These are phyloP conservation scores for Aspergillus sparsus DNA, from an alignment of 495 filamentous ascomycete species.

Conservation along the genomic window DNA sequence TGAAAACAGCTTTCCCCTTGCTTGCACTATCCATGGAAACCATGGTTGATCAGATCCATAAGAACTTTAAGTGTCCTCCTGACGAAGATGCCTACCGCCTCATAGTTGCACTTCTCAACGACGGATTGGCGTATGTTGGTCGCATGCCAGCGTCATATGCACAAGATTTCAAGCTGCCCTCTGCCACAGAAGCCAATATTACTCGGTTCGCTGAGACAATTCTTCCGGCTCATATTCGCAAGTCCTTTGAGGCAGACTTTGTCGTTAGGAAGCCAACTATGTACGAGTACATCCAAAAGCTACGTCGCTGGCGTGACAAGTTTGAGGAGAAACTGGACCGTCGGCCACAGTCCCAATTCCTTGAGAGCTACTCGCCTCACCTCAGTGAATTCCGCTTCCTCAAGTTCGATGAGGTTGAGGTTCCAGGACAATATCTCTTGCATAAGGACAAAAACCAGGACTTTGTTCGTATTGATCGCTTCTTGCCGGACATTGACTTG, in stretches of 20 bases:
- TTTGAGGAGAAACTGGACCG: constrained; percentile 98
- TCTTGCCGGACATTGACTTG: constrained; percentile 90
- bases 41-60: constrained; percentile 97
- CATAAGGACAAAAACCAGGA: constrained; percentile 99
- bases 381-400: constrained; percentile 95
- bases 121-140: constrained; percentile 84
- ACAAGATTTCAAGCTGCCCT: constrained; percentile 85
- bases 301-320: constrained; percentile 93
- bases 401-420: constrained; percentile 97
- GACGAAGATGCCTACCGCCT: constrained; percentile 97
- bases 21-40: constrained; percentile 98
- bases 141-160: constrained; percentile 83
- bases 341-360: constrained; percentile 63
- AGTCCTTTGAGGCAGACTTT: constrained; percentile 94
- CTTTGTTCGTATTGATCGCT: constrained; percentile 94
- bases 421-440: constrained; percentile 94
- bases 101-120: constrained; percentile 96
- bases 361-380: constrained; percentile 83
- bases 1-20: constrained; percentile 95
- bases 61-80: constrained; percentile 97
- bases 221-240: constrained; percentile 85
- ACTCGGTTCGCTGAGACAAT: constrained; percentile 96
- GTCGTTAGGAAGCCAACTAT: constrained; percentile 90
- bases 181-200: constrained; percentile 92
- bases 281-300: constrained; percentile 95